These are phyloP conservation scores for Cryptococcus maquisensis DNA, from an alignment of 1,284 basidiomycete genomes.

Conservation along the genomic window DNA sequence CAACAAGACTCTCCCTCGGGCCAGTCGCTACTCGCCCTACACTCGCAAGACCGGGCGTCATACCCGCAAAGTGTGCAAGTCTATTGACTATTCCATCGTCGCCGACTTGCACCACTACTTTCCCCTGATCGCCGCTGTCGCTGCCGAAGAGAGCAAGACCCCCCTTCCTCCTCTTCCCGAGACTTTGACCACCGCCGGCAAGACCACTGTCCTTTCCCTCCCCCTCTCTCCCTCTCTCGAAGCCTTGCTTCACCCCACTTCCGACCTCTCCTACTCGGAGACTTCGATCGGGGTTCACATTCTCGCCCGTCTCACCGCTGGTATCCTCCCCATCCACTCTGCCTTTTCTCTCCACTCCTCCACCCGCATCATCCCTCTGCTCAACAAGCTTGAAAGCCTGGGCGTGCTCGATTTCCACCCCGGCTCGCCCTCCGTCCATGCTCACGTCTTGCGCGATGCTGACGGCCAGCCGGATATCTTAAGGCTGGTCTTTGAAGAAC, in stretches of 20 bases:
- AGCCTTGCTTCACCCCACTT: constrained; percentile 26
- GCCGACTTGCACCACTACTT: constrained; percentile 34
- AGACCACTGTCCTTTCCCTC: constrained; percentile 30
- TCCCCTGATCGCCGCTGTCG: constrained; percentile 16
- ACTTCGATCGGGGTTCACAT: constrained; percentile 35
- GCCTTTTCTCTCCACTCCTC: constrained; percentile 28
- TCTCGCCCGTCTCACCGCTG: constrained; percentile 29
- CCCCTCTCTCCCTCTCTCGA: constrained; percentile 35
- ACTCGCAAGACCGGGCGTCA: not conserved
- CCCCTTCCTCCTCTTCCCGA: constrained; percentile 32
- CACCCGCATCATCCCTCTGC: constrained; percentile 29
- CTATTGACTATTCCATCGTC: constrained; percentile 18
- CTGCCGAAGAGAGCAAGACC: not conserved
- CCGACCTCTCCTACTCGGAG: constrained; percentile 26
- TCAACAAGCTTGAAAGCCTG: constrained; percentile 32
- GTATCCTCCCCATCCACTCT: constrained; percentile 30
- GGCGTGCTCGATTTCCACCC: constrained; percentile 21
- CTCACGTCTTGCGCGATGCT: constrained; percentile 16
- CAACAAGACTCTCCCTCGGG: constrained; percentile 20
- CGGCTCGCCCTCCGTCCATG: constrained; percentile 1
- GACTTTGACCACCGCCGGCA: constrained; percentile 30
- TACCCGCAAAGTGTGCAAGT: constrained; percentile 2
- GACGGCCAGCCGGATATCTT: constrained; percentile 33
- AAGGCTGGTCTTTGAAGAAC: constrained; percentile 26
- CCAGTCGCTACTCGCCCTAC: constrained; percentile 31